phyloP scores from a whole-genome alignment of 306 rosid species.

The Citrullus amarus region DNA sequence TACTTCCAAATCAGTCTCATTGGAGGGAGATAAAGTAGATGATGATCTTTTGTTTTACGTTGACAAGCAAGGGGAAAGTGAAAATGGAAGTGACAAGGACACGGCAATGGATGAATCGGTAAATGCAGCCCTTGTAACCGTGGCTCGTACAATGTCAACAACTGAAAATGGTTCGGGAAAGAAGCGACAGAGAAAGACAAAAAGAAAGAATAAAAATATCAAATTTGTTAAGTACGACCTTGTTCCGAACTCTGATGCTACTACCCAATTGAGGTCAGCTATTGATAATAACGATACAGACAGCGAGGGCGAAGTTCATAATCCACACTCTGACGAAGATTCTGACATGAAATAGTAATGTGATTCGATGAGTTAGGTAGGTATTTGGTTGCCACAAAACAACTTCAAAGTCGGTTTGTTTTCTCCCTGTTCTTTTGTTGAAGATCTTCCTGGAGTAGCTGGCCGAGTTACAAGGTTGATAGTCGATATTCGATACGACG shows the following conservation, averaged over 20 bases:
- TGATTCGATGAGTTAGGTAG: neutral
- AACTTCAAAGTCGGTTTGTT: neutral
- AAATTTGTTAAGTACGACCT: constrained; percentile 47
- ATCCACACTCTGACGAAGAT: constrained; percentile 41
- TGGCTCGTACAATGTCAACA: constrained; percentile 38
- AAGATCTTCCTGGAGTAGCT: neutral
- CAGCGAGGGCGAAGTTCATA: constrained; percentile 50
- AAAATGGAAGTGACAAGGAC: constrained; percentile 20
- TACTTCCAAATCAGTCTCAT: constrained; percentile 14
- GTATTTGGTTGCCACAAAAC: neutral
- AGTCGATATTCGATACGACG: neutral
- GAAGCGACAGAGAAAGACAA: constrained; percentile 11
- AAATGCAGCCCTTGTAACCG: constrained; percentile 40
- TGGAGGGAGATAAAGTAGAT: constrained; percentile 23
- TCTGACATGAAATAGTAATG: constrained; percentile 9
- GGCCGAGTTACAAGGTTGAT: neutral
- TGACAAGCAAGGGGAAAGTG: constrained; percentile 38
- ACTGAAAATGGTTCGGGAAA: constrained; percentile 27
- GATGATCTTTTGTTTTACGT: constrained; percentile 44
- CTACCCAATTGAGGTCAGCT: constrained; percentile 16
- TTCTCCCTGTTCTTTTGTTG: neutral
- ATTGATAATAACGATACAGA: constrained; percentile 20
- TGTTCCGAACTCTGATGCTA: constrained; percentile 8
- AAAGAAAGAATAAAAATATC: constrained; percentile 22
- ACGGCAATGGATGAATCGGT: constrained; percentile 18